Evolutionary conservation across 2,329 filamentous ascomycete genomes (phyloP).

Genomic region (Aspergillus brunneoviolaceus): DNA sequence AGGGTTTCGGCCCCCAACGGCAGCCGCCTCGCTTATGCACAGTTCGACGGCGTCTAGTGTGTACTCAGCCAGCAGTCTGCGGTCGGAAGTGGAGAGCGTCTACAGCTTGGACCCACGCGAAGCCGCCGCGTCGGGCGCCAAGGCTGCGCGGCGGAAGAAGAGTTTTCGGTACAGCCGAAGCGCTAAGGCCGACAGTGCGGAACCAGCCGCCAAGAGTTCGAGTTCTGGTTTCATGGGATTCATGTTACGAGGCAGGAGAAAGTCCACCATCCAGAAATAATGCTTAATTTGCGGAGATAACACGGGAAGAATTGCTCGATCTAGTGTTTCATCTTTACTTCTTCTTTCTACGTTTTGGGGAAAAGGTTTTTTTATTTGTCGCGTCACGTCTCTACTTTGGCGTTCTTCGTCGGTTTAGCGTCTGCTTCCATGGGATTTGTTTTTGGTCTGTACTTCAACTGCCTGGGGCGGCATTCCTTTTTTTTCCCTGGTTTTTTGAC

Average conservation of each 20-base stretch:
- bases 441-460: no score
- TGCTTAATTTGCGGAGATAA: conserved; percentile 13
- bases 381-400: no score
- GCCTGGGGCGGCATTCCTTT: no score
- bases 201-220: conserved; percentile 18
- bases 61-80: conserved; percentile 30
- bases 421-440: no score
- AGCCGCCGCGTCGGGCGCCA: conserved; percentile 10
- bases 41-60: conserved; percentile 27
- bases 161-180: conserved; percentile 18
- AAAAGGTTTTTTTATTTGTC: neutral
- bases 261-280: conserved; percentile 23
- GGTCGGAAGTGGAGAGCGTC: conserved; percentile 27
- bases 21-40: conserved; percentile 28
- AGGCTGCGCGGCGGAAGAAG: conserved; percentile 19
- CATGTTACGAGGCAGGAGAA: conserved; percentile 22
- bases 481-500: no score
- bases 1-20: conserved; percentile 21
- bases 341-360: neutral
- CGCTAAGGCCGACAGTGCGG: conserved; percentile 8
- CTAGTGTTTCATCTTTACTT: conserved; percentile 8
- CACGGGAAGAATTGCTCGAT: neutral
- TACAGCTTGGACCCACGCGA: conserved; percentile 13
- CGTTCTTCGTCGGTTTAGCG: no score
- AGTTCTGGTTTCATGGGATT: conserved; percentile 21